A percentile compares a stretch with the other conserved stretches of the same genome.
phyloP scores from a whole-genome alignment of 2,329 filamentous ascomycete genomes.

The Aspergillus nomiae region DNA sequence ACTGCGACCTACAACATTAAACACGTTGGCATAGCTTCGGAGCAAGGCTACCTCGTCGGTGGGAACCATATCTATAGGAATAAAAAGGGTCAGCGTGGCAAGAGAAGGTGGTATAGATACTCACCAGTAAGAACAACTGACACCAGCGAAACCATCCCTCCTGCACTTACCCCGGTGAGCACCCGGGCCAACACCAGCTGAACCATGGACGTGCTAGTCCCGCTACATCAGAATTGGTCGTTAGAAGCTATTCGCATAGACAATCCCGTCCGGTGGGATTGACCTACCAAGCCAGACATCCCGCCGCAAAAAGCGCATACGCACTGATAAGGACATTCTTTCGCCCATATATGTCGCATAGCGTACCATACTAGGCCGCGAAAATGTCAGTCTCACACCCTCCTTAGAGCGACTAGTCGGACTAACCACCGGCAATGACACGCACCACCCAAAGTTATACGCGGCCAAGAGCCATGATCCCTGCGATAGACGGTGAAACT shows the following conservation, averaged over 20 bases:
- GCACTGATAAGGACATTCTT: slow-evolving; percentile 43
- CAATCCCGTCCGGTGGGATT: neutral
- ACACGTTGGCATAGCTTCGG: slow-evolving; percentile 50
- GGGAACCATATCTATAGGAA: slow-evolving; percentile 42
- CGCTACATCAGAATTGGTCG: slow-evolving; percentile 2
- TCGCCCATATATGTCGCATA: slow-evolving; percentile 50
- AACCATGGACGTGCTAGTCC: slow-evolving; percentile 15
- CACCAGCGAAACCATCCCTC: slow-evolving; percentile 42
- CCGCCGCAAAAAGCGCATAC: slow-evolving; percentile 31
- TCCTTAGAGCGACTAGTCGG: neutral
- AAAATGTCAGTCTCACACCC: neutral
- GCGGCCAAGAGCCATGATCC: slow-evolving; percentile 49
- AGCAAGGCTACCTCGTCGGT: slow-evolving; percentile 46
- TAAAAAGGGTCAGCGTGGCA: neutral
- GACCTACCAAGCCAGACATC: slow-evolving; percentile 26
- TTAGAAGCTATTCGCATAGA: neutral
- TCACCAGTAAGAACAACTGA: slow-evolving; percentile 42
- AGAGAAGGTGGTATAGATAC: neutral
- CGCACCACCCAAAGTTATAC: slow-evolving; percentile 47
- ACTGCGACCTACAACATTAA: slow-evolving; percentile 46
- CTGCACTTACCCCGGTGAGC: slow-evolving; percentile 40
- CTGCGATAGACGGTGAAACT: slow-evolving; percentile 45
- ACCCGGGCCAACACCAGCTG: slow-evolving; percentile 38
- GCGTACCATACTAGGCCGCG: slow-evolving; percentile 40
- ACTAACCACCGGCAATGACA: slow-evolving; percentile 40